phyloP scores from a whole-genome alignment of 148 eudicot genomes.

The Rhododendron mucronatum region DNA sequence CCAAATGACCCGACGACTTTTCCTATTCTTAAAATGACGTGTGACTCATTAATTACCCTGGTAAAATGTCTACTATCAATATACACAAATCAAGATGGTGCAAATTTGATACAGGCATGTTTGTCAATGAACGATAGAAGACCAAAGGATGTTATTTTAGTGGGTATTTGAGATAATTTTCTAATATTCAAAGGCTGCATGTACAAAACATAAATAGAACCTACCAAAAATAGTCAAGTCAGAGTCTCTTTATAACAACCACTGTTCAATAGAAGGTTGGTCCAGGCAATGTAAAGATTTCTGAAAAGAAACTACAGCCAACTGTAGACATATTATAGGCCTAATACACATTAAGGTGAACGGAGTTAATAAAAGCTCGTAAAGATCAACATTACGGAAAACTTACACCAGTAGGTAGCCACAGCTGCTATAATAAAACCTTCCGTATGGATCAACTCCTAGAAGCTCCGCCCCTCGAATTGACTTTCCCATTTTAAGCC shows the following conservation, averaged over 20 bases:
- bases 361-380: neutral
- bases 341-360: neutral
- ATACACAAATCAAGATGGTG: neutral
- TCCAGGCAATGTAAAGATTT: neutral
- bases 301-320: neutral
- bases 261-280: neutral
- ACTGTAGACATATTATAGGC: neutral
- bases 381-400: constrained; percentile 11
- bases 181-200: neutral
- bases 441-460: constrained; percentile 76
- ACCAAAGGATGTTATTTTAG: neutral
- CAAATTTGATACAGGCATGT: neutral
- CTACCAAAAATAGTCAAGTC: neutral
- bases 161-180: neutral
- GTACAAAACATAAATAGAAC: neutral
- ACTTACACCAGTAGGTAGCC: constrained; percentile 97
- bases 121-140: neutral
- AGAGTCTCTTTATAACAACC: neutral
- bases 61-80: neutral
- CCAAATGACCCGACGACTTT: neutral
- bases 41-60: neutral
- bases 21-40: neutral
- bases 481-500: constrained; percentile 51
- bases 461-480: constrained; percentile 84
- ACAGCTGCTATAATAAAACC: constrained; percentile 61